Conservation (phyloP, 1,139 yeast species). For the Yamadazyma blattariae region DNA sequence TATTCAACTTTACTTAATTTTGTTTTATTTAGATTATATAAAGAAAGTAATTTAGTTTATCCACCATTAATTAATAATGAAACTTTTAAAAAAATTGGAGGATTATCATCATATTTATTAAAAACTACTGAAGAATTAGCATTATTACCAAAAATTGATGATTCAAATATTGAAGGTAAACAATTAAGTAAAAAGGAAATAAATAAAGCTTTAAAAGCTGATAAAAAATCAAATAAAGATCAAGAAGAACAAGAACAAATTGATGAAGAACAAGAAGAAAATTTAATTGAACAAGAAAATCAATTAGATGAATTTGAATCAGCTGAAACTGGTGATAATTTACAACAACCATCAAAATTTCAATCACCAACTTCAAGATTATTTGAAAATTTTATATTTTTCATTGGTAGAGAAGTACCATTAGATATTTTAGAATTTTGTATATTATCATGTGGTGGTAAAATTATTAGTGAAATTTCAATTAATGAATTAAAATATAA, state of each 20-base stretch:
- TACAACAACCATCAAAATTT: slow-evolving; percentile 74
- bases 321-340: slow-evolving; percentile 66
- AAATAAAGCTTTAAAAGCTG: slow-evolving; percentile 42
- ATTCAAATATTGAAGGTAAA: slow-evolving; percentile 32
- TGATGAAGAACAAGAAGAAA: slow-evolving; percentile 43
- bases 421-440: slow-evolving; percentile 87
- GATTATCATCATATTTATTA: slow-evolving; percentile 78
- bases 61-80: slow-evolving; percentile 82
- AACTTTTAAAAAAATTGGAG: slow-evolving; percentile 84
- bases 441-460: slow-evolving; percentile 85
- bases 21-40: slow-evolving; percentile 78
- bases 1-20: slow-evolving; percentile 90
- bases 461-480: slow-evolving; percentile 80
- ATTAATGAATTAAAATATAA: slow-evolving; percentile 65
- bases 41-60: slow-evolving; percentile 80
- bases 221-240: slow-evolving; percentile 29
- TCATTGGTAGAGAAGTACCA: slow-evolving; percentile 93
- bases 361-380: slow-evolving; percentile 59
- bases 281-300: slow-evolving; percentile 13
- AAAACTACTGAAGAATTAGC: slow-evolving; percentile 36
- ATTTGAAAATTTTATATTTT: slow-evolving; percentile 76
- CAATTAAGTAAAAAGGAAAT: slow-evolving; percentile 44
- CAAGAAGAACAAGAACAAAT: slow-evolving; percentile 31
- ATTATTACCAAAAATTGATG: slow-evolving; percentile 34
- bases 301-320: slow-evolving; percentile 70